Evolutionary conservation across 1,284 basidiomycete species (phyloP), one percentile per base, ranked within the genome.

Genomic region (Leucoagaricus sp.): DNA sequence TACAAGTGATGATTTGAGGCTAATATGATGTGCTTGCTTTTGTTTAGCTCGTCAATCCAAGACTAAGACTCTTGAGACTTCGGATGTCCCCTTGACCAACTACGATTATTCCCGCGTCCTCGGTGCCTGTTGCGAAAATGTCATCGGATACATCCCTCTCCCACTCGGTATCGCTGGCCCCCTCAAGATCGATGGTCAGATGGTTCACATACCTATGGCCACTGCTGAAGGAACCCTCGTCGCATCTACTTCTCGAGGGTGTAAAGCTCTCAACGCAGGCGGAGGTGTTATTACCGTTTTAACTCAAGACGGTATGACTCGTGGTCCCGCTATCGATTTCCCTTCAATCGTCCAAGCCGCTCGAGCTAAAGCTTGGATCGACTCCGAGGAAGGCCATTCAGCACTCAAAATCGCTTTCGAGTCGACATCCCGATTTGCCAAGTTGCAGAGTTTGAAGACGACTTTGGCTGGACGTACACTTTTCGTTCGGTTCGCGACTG

Each of bases 41-140:
- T 61, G 46, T 45, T 8, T 65, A 93, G 91, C 96, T 49, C 93
- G 96, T 25, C 86, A 93, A 1, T 94, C 94, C 1, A 72, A 77
- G 31, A 97, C 93, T 0, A 86, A 91, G 72, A 92, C 93, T 0
- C 82, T 99, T 44, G 97, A 99, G 70, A 63, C 73, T 21, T 96
- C 93, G 1, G 84, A 88, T 46, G 77, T 99, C 15, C 97, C 97
- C 0, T 87, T 91, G 81, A 70, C 81, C 33, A 78, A 89, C 71
- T 99, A 97, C 75, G 94, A 98, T 75, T 99, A 99, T 76, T 87
- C 89, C 38, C 86, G 91, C 25, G 95, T 99, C 53, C 85, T 96
- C 63, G 96, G 96, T 59, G 96, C 96, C 3, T 99, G 97, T 76
- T 99, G 97, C 74, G 97, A 99, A 77, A 99, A 99, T 71, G 97